phyloP scores from a whole-genome alignment of 1,139 yeast genomes.

The Insectozyma bohioensis region DNA sequence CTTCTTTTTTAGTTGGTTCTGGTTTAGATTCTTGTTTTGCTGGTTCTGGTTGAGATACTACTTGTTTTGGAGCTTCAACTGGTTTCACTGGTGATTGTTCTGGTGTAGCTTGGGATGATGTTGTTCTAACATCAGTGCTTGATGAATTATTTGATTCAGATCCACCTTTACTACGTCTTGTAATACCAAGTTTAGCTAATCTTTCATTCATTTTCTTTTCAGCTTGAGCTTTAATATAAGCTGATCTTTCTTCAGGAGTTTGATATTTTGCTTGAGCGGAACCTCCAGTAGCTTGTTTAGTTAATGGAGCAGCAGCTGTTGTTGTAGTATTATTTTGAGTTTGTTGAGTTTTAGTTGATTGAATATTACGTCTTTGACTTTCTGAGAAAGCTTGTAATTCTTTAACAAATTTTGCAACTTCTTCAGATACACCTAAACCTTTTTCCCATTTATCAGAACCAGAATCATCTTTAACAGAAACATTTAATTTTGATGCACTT shows the following conservation, averaged over 20 bases:
- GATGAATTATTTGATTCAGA: no score
- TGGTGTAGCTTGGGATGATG: neutral
- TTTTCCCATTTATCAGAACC: constrained; percentile 80
- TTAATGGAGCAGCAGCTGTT: constrained; percentile 5
- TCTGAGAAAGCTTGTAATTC: constrained; percentile 38
- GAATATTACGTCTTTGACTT: constrained; percentile 11
- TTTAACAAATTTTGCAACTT: constrained; percentile 64
- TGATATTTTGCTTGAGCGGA: constrained; percentile 19
- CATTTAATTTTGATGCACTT: constrained; percentile 46
- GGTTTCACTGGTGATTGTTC: constrained; percentile 5
- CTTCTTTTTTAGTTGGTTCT: constrained; percentile 10
- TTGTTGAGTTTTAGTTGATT: constrained; percentile 9
- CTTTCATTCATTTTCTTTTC: constrained; percentile 87
- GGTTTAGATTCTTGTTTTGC: constrained; percentile 7
- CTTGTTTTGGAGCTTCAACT: constrained; percentile 6
- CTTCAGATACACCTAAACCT: constrained; percentile 70
- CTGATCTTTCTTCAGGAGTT: constrained; percentile 69
- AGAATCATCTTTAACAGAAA: constrained; percentile 46
- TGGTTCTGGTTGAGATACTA: constrained; percentile 2
- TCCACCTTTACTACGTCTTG: constrained; percentile 20
- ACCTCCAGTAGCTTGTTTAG: constrained; percentile 7
- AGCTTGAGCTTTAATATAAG: constrained; percentile 87
- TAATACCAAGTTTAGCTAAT: constrained; percentile 80
- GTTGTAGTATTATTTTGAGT: neutral
- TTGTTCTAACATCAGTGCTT: constrained; percentile 4